Evolutionary conservation across 192 early-diverging fungal species (phyloP).

Genomic region (Pecoramyces ruminantium): DNA sequence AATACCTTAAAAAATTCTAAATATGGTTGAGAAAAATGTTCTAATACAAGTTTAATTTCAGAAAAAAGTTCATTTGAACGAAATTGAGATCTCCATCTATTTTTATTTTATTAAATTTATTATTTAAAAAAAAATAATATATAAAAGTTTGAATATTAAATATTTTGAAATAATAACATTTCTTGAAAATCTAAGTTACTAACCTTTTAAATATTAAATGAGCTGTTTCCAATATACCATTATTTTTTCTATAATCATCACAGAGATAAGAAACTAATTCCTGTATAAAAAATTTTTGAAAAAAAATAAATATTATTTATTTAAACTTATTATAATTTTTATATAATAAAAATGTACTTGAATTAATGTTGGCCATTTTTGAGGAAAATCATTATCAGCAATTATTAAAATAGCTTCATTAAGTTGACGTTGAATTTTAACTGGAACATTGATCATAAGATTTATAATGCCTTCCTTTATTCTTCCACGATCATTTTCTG

Average conservation of each 20-base stretch:
- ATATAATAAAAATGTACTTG: slow-evolving; percentile 16
- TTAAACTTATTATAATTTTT: no score
- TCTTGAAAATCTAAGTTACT: no score
- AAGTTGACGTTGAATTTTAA: slow-evolving; percentile 67
- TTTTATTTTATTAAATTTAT: no score
- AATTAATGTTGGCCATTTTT: slow-evolving; percentile 69
- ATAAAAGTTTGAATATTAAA: not conserved
- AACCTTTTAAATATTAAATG: slow-evolving; percentile 87
- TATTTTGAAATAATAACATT: not conserved
- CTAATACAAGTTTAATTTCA: slow-evolving; percentile 84
- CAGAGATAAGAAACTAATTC: slow-evolving; percentile 58
- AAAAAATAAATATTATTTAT: no score
- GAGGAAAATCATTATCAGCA: slow-evolving; percentile 83
- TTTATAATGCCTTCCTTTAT: slow-evolving; percentile 75
- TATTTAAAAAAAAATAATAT: no score
- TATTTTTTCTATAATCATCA: slow-evolving; percentile 67
- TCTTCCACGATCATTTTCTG: slow-evolving; percentile 42
- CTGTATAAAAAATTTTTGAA: slow-evolving; percentile 14
- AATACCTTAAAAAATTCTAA: slow-evolving; percentile 62
- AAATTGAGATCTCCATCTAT: slow-evolving; percentile 72
- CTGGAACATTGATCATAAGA: slow-evolving; percentile 68
- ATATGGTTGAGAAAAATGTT: slow-evolving; percentile 67
- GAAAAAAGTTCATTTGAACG: slow-evolving; percentile 59
- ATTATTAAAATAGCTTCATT: slow-evolving; percentile 87
- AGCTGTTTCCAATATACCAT: slow-evolving; percentile 81